Percentiles rank a stretch among this genome's conserved stretches.
These are phyloP conservation scores for Fusarium goolgardi DNA, from an alignment of 2,329 filamentous ascomycete genomes.

Conservation along the genomic window DNA sequence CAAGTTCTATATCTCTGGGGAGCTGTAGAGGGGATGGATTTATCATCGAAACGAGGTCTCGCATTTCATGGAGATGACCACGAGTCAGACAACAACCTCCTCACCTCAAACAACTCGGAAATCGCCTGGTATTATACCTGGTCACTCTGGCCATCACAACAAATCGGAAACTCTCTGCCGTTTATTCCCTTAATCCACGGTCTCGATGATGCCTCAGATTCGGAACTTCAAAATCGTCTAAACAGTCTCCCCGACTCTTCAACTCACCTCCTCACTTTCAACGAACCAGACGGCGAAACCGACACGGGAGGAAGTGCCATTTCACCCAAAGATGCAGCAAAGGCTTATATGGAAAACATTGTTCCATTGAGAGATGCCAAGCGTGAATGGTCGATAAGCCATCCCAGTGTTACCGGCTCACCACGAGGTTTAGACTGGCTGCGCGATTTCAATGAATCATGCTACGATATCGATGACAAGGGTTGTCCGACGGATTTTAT, in stretches of 20 bases:
- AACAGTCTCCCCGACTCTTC: constrained; percentile 49
- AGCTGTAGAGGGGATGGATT: constrained; percentile 16
- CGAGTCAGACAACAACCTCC: constrained; percentile 50
- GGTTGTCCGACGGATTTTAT: constrained; percentile 57
- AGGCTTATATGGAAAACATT: constrained; percentile 53
- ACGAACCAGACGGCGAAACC: constrained; percentile 57
- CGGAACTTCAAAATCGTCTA: constrained; percentile 45
- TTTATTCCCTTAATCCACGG: constrained; percentile 56
- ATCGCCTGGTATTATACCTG: constrained; percentile 59
- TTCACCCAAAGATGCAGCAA: constrained; percentile 53
- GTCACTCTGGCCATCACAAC: constrained; percentile 50
- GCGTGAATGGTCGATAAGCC: constrained; percentile 54
- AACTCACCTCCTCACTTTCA: constrained; percentile 56
- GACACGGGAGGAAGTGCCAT: constrained; percentile 55
- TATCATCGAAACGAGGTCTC: constrained; percentile 42
- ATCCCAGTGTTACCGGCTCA: constrained; percentile 57
- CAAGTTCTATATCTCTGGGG: constrained; percentile 9
- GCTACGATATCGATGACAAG: constrained; percentile 52
- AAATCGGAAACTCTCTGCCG: constrained; percentile 44
- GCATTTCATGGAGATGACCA: constrained; percentile 45
- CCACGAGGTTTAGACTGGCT: constrained; percentile 55
- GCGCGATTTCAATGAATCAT: constrained; percentile 54
- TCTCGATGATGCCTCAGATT: constrained; percentile 49
- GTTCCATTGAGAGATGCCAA: constrained; percentile 49
- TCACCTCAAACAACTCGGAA: constrained; percentile 53